Conservation (phyloP, 805 yeast species). For the Metschnikowia picachoensis region DNA sequence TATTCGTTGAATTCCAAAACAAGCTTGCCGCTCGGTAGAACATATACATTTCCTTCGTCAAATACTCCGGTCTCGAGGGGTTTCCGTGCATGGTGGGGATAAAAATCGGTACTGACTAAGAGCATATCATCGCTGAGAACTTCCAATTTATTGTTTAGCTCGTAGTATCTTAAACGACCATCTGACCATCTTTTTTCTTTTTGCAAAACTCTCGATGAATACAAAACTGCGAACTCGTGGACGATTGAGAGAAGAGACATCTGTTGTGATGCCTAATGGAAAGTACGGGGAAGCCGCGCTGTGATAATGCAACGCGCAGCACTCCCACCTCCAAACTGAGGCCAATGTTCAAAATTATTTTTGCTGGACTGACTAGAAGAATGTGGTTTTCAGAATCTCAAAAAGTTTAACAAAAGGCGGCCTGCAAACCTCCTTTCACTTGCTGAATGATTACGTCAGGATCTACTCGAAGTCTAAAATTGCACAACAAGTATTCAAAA, state of each 20-base stretch:
- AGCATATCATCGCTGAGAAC: slow-evolving; percentile 35
- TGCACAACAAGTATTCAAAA: too few species aligned
- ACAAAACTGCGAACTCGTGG: slow-evolving; percentile 45
- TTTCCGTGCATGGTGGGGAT: slow-evolving; percentile 19
- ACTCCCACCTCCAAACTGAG: too few species aligned
- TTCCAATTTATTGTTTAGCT: slow-evolving; percentile 46
- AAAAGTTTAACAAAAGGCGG: too few species aligned
- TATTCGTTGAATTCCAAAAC: slow-evolving; percentile 30
- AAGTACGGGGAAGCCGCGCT: neutral
- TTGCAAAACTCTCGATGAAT: slow-evolving; percentile 42
- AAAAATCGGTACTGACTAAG: slow-evolving; percentile 34
- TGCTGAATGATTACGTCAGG: too few species aligned
- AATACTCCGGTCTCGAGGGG: slow-evolving; percentile 20
- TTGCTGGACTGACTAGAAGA: too few species aligned
- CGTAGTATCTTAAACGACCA: slow-evolving; percentile 44
- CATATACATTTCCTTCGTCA: slow-evolving; percentile 21
- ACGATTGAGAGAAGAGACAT: slow-evolving; percentile 32
- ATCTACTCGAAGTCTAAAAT: too few species aligned
- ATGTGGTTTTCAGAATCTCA: too few species aligned
- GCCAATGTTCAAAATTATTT: too few species aligned
- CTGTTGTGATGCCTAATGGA: neutral
- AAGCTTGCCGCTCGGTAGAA: slow-evolving; percentile 24
- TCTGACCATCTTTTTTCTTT: slow-evolving; percentile 51
- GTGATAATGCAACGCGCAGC: too few species aligned
- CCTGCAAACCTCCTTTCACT: too few species aligned